Base-by-base conservation (phyloP, 257 asterid species). In the Linaria vulgaris region DNA sequence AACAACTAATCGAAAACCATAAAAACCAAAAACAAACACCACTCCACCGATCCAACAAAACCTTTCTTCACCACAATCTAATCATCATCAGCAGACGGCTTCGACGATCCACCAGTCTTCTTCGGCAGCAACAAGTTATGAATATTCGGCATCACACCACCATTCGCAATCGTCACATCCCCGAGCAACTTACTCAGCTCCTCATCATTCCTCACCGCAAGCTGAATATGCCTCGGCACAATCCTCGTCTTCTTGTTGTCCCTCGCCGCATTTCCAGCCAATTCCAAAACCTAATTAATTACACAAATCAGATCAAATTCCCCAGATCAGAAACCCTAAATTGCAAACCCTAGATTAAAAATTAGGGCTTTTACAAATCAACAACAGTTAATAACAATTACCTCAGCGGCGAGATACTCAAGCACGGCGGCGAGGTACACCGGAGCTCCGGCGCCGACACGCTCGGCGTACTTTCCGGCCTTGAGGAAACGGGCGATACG, bases 391-490 rank as follows among this genome's bases (percentile, higher is more conserved):
- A 1, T 23, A 16, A 15, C 0, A 45, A 51, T 11, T 67, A 88
- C 91, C 95, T 88, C 95, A 41, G 90, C 90, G 0, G 92, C 96
- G 0, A 88, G 88, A 56, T 88, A 88, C 63, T 88, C 92, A 1
- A 88, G 90, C 19, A 86, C 91, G 13, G 95, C 96, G n/a, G 91
- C 89, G 37, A 88, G 91, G 67, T 88, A 88, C 13, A 88, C 95
- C 9, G 96, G 95, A 51, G 96, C 96, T 24, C 96, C 96, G 41
- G 91, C 96, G 15, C 95, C 96, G 6, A 86, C 96, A 24, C 95
- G 86, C 71, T 88, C 88, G 6, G 95, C 90, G 51, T 88, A 88
- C 61, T 88, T 88, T 0, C 96, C 92, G 54, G 96, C 96, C 76
- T 88, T 88, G 23, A 88, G 81, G 52, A 88, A 88, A 50, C 96